Conservation (phyloP, 1,284 basidiomycete species). For the Bondarzewia mesenterica region DNA sequence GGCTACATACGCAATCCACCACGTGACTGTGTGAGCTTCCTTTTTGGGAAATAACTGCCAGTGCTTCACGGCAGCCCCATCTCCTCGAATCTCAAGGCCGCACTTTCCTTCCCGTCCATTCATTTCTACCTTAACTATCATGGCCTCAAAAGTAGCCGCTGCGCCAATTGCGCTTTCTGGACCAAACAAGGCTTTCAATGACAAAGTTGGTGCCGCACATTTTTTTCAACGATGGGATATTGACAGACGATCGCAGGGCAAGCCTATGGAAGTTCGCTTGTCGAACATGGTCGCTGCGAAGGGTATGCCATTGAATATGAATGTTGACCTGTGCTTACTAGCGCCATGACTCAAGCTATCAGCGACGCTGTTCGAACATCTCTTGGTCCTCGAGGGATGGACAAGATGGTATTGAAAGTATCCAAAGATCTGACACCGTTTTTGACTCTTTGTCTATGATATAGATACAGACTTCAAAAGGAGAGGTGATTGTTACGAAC, state of each 20-base stretch:
- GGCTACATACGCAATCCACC: slow-evolving; percentile 9
- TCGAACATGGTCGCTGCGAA: slow-evolving; percentile 97
- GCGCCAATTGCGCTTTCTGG: slow-evolving; percentile 33
- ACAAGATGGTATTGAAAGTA: slow-evolving; percentile 79
- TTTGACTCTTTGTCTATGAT: slow-evolving; percentile 7
- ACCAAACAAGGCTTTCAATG: slow-evolving; percentile 73
- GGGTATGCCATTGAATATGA: slow-evolving; percentile 37
- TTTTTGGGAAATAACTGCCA: background rate
- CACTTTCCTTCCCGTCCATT: background rate
- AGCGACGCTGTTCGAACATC: slow-evolving; percentile 97
- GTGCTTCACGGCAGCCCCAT: too few species aligned
- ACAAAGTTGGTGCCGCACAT: slow-evolving; percentile 46
- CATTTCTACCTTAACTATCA: slow-evolving; percentile 18
- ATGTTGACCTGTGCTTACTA: slow-evolving; percentile 10
- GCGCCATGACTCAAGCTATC: slow-evolving; percentile 57
- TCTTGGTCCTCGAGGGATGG: slow-evolving; percentile 97
- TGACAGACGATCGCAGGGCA: slow-evolving; percentile 50
- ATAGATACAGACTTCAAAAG: slow-evolving; percentile 95
- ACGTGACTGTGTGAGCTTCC: background rate
- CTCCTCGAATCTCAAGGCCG: too few species aligned
- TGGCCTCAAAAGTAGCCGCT: slow-evolving; percentile 33
- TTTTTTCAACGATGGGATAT: background rate
- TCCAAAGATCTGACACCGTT: background rate
- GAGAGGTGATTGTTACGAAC: slow-evolving; percentile 97
- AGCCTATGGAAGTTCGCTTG: slow-evolving; percentile 88